Conservation (phyloP, 495 filamentous ascomycete genomes). For the Schizothecium vesticola region DNA sequence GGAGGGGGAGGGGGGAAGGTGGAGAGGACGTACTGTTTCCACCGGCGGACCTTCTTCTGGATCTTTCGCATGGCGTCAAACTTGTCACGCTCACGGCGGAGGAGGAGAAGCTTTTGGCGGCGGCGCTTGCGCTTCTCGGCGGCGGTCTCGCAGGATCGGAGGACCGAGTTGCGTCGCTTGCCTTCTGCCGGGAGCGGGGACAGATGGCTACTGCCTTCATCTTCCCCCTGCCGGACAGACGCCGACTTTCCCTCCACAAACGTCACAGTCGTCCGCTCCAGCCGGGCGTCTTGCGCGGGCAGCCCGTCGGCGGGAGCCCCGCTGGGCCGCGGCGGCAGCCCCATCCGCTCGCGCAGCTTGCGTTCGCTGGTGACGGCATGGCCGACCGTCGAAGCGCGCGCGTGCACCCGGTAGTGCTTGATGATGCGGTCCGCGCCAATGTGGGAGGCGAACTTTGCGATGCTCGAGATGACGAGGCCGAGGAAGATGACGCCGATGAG, state of each 20-base stretch:
- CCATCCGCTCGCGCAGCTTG: conserved; percentile 38
- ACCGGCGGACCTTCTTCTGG: conserved; percentile 53
- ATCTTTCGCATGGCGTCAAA: conserved; percentile 75
- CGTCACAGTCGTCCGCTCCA: conserved; percentile 31
- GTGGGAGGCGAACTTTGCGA: conserved; percentile 59
- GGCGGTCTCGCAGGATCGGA: conserved; percentile 45
- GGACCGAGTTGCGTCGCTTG: conserved; percentile 23
- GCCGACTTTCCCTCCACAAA: conserved; percentile 29
- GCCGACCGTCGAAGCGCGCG: conserved; percentile 51
- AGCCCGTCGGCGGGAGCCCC: background rate
- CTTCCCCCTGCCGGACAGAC: background rate
- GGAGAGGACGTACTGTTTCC: conserved; percentile 58
- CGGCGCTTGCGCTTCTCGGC: conserved; percentile 54
- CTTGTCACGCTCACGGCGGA: conserved; percentile 57
- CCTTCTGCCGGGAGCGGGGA: background rate
- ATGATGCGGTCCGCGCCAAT: conserved; percentile 63
- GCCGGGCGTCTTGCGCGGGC: conserved; percentile 31
- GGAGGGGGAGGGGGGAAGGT: conserved; percentile 54
- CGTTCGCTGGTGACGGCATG: conserved; percentile 46
- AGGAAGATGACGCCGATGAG: conserved; percentile 70
- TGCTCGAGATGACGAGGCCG: conserved; percentile 68
- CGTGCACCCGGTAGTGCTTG: conserved; percentile 55
- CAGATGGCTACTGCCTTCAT: background rate
- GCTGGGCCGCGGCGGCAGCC: conserved; percentile 28
- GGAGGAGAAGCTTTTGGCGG: conserved; percentile 43